Conservation (phyloP, 2,329 filamentous ascomycete genomes). For the Botrytis fragariae region DNA sequence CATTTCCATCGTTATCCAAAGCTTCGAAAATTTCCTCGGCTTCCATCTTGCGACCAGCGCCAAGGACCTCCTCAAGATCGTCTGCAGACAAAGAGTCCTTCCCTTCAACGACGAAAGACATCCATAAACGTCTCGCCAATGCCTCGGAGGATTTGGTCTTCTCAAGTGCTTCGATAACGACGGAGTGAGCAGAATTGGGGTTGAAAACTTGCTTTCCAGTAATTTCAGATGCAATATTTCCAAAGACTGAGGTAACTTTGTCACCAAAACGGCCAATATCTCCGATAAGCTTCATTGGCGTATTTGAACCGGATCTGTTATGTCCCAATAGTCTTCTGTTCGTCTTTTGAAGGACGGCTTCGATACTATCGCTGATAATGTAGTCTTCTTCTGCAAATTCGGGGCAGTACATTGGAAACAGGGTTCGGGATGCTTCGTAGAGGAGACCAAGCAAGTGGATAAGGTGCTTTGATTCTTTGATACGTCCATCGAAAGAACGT, state of each 20-base stretch:
- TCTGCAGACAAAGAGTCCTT: slow-evolving; percentile 74
- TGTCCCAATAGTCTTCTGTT: slow-evolving; percentile 44
- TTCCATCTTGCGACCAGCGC: slow-evolving; percentile 67
- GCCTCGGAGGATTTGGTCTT: slow-evolving; percentile 82
- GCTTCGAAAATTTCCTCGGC: slow-evolving; percentile 81
- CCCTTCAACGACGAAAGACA: slow-evolving; percentile 94
- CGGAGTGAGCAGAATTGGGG: slow-evolving; percentile 81
- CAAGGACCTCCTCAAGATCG: slow-evolving; percentile 86
- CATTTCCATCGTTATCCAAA: slow-evolving; percentile 85
- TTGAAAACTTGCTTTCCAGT: slow-evolving; percentile 96
- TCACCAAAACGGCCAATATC: slow-evolving; percentile 81
- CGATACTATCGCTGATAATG: slow-evolving; percentile 80
- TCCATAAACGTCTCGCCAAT: slow-evolving; percentile 93
- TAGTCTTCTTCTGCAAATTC: slow-evolving; percentile 93
- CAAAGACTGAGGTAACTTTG: slow-evolving; percentile 90
- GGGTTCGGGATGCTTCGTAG: slow-evolving; percentile 81
- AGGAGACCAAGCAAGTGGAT: slow-evolving; percentile 78
- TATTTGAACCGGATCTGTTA: slow-evolving; percentile 58
- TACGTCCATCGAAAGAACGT: slow-evolving; percentile 76
- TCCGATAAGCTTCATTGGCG: slow-evolving; percentile 73
- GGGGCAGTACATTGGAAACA: slow-evolving; percentile 89
- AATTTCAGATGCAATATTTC: slow-evolving; percentile 89
- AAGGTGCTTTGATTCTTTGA: slow-evolving; percentile 87
- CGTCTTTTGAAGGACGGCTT: slow-evolving; percentile 62
- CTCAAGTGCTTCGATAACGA: slow-evolving; percentile 86